Evolutionary conservation across 805 yeast species (phyloP).

Genomic region (Barnettozyma botsteinii): DNA sequence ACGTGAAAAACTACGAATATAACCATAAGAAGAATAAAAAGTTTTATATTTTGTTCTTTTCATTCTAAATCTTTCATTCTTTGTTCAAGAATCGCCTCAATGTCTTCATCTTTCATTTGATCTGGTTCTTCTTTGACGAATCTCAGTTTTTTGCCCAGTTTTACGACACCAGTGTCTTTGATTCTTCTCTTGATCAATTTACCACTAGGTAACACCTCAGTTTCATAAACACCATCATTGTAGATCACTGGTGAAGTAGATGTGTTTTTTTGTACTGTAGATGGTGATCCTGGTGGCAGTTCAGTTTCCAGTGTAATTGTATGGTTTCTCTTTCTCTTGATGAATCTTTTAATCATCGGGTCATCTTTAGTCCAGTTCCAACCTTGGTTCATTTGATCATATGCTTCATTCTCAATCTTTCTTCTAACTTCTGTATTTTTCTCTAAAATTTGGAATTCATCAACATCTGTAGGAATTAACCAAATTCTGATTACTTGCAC

Average conservation of each 20-base stretch:
- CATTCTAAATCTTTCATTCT: conserved; percentile 34
- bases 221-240: conserved; percentile 33
- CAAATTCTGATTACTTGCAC: conserved; percentile 50
- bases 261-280: conserved; percentile 28
- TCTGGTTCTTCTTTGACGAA: conserved; percentile 19
- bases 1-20: no score
- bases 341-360: conserved; percentile 23
- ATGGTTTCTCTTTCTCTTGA: conserved; percentile 21
- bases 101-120: conserved; percentile 30
- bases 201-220: conserved; percentile 72
- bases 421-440: conserved; percentile 59
- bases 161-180: conserved; percentile 24
- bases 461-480: conserved; percentile 67
- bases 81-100: conserved; percentile 50
- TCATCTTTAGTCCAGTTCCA: conserved; percentile 63
- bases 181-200: conserved; percentile 44
- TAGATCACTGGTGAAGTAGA: conserved; percentile 8
- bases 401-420: conserved; percentile 67
- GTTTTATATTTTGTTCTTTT: not conserved
- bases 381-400: conserved; percentile 66
- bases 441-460: conserved; percentile 72
- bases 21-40: no score
- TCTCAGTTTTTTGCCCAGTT: conserved; percentile 35
- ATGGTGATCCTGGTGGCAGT: conserved; percentile 43
- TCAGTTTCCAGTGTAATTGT: conserved; percentile 34